Evolutionary conservation across 1,139 yeast genomes (phyloP), one percentile per base, ranked within the genome.

Genomic region (Lizanozyma gosingica): DNA sequence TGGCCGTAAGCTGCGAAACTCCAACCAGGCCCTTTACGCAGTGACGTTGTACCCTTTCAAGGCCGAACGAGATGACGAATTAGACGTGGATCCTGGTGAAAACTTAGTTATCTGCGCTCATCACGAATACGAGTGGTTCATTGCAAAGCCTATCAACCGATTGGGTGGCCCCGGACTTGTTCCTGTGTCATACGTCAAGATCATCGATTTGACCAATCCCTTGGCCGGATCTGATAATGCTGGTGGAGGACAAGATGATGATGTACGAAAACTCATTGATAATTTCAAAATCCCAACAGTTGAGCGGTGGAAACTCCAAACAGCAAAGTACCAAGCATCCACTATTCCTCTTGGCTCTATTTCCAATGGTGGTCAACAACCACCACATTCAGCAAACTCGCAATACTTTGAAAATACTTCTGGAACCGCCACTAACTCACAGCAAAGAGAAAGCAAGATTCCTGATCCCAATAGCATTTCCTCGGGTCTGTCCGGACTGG

Each of bases 111-210:
- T 92, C 15, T 92, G 96, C 61, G 98, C 98, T 2, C 97, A 90
- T 61, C 94, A 92, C 55, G 92, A 87, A 44, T 86, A 73, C 50
- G 98, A 92, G 62, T 92, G 98, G 98, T 90, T 88, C 54, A 94
- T 92, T 43, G 97, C 97, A 14, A 92, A 92, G 58, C 97, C 97
- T 4, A 85, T 92, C 40, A 94, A 94, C 46, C 71, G 97, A 40
- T 69, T 92, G 39, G 98, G 98, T 14, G 98, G 97, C 0, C 97
- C 97, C 0, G 98, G 98, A 1, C 70, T 92, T 43, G 94, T 92
- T 11, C 98, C 98, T 0, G 94, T 86, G 3, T 78, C 87, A 18
- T 92, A 85, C 56, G 94, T 92, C 29, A 85, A 86, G 54, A 76
- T 92, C 37, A 78, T 92, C 35, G 95, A 92, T 57, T 73, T 88